Evolutionary conservation across 179 eudicot genomes (phyloP), one percentile per base, ranked within the genome.

Genomic region (Gypsophila paniculata): DNA sequence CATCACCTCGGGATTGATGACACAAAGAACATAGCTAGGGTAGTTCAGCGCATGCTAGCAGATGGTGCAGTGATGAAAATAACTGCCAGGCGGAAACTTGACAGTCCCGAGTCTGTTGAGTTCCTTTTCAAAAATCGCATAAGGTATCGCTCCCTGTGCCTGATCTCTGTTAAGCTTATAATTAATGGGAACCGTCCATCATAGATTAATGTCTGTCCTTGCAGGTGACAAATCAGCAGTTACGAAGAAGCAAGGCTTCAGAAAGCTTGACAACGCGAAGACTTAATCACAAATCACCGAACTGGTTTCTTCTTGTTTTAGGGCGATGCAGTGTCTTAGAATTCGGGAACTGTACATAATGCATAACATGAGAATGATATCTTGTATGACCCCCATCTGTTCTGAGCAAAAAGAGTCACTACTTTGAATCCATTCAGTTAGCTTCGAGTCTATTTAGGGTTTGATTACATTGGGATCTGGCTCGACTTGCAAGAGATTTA

Each of bases 1-100:
- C 99, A 91, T 83, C 99, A 94, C 79, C 88, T 94, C 14, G 99
- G 97, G n/a, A 90, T 94, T 2, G 99, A 94, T 57, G 99, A 94
- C 73, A 72, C 99, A 6, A 89, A 86, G 77, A 94, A 94, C 83
- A 90, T 91, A 69, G 68, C 95, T 4, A 85, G 86, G 69, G 96
- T 94, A 53, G 69, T 94, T 75, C 96, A 85, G 67, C 89, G 76
- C 66, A 83, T 94, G 97, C 80, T 94, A 32, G 81, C 69, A 17
- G 97, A 94, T 66, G 99, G 99, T 51, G 99, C 95, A 15, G 46
- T 84, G 26, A 22, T 94, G 78, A 82, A 87, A 62, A 83, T 91
- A 34, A 89, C 97, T 13, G 99, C 99, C 8, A 81, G 81, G 77
- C 86, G 95, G 81, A 67, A 72, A 19, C 72, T 74, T 12, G 55